phyloP scores from a whole-genome alignment of 768 basidiomycete genomes.

The Asterophora lycoperdoides region DNA sequence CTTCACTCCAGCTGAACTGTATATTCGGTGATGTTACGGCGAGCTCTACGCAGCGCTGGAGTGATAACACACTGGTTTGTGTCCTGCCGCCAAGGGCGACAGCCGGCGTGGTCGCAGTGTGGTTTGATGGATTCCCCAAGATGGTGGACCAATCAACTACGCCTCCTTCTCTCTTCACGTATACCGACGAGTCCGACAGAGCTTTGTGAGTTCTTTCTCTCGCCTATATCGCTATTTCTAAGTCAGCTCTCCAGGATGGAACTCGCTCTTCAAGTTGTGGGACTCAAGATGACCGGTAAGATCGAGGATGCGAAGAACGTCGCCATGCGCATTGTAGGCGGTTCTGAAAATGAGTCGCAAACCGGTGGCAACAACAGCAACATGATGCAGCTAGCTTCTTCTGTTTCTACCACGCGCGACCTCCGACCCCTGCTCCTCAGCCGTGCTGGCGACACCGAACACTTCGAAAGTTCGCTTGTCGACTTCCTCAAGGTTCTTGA shows the following conservation, averaged over 20 bases:
- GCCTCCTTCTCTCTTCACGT: conserved; percentile 73
- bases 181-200: conserved; percentile 86
- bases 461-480: conserved; percentile 74
- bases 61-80: conserved; percentile 90
- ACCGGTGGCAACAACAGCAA: conserved; percentile 28
- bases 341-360: conserved; percentile 46
- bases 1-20: conserved; percentile 65
- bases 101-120: conserved; percentile 86
- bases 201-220: conserved; percentile 59
- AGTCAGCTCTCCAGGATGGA: conserved; percentile 67
- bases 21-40: conserved; percentile 83
- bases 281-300: conserved; percentile 94
- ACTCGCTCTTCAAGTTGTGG: conserved; percentile 90
- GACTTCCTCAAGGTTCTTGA: conserved; percentile 81
- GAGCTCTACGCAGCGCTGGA: conserved; percentile 86
- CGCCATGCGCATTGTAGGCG: conserved; percentile 88
- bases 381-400: conserved; percentile 54
- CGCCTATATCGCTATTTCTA: conserved; percentile 1
- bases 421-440: conserved; percentile 54
- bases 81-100: conserved; percentile 76
- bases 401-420: conserved; percentile 41
- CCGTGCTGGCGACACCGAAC: conserved; percentile 48
- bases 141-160: conserved; percentile 46
- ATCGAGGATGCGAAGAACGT: conserved; percentile 92
- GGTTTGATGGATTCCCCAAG: conserved; percentile 75